phyloP scores from a whole-genome alignment of 2,329 filamentous ascomycete genomes.

The Fusarium sp. region DNA sequence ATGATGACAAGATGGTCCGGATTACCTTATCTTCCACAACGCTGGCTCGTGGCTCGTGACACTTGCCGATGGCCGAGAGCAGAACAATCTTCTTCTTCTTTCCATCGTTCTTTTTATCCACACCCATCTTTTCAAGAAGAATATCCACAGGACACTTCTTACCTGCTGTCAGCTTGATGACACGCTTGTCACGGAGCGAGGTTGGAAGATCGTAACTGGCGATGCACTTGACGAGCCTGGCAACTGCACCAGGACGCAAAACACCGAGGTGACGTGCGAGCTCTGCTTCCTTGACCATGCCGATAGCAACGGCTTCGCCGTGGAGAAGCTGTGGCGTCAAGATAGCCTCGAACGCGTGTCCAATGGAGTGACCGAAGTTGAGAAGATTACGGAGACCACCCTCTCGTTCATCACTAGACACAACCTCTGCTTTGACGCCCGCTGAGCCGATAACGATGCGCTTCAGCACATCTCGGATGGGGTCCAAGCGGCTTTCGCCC shows the following conservation, averaged over 20 bases:
- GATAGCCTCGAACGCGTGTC: constrained; percentile 95
- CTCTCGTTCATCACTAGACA: constrained; percentile 93
- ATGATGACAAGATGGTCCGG: constrained; percentile 82
- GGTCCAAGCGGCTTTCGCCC: constrained; percentile 69
- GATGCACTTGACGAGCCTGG: constrained; percentile 90
- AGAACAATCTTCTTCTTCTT: constrained; percentile 96
- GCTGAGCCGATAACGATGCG: constrained; percentile 89
- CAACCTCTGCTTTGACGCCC: constrained; percentile 92
- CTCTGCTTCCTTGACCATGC: constrained; percentile 98
- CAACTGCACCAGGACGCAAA: constrained; percentile 85
- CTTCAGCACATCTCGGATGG: constrained; percentile 77
- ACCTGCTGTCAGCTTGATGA: constrained; percentile 83
- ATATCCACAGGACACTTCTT: constrained; percentile 89
- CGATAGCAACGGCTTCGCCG: constrained; percentile 94
- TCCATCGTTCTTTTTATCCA: constrained; percentile 99
- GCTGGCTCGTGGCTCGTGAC: constrained; percentile 86
- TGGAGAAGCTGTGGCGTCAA: constrained; percentile 95
- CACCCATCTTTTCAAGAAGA: constrained; percentile 90
- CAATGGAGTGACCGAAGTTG: constrained; percentile 98
- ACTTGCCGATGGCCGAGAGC: constrained; percentile 88
- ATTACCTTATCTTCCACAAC: constrained; percentile 89
- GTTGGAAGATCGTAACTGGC: constrained; percentile 92
- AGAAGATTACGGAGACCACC: constrained; percentile 92
- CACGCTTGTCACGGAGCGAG: constrained; percentile 82
- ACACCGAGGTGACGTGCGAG: constrained; percentile 89